These are phyloP conservation scores for Claviceps arundinis DNA, from an alignment of 2,329 filamentous ascomycete genomes.

Conservation along the genomic window DNA sequence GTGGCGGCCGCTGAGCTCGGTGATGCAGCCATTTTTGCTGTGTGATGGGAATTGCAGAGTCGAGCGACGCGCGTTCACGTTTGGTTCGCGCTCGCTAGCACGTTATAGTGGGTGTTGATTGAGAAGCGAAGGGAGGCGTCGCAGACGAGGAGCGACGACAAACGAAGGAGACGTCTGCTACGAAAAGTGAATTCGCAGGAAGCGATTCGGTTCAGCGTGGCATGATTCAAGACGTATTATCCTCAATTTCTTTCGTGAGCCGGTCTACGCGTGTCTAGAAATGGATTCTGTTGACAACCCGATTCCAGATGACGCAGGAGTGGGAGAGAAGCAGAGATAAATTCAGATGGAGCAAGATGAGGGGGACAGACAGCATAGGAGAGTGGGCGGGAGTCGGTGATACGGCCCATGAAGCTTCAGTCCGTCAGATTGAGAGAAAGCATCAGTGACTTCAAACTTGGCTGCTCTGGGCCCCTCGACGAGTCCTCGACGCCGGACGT, in stretches of 20 bases:
- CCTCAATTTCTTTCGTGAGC: not conserved
- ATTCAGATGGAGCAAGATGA: too few species aligned
- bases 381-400: not conserved
- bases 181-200: not conserved
- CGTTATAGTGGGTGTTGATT: constrained; percentile 1
- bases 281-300: not conserved
- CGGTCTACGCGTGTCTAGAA: not conserved
- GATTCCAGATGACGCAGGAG: too few species aligned
- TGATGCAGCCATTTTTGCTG: constrained; percentile 24
- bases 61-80: not conserved
- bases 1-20: constrained; percentile 26
- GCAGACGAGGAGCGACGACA: not conserved
- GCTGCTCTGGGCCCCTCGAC: too few species aligned
- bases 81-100: not conserved
- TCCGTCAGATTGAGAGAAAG: too few species aligned
- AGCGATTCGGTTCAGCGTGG: constrained; percentile 8
- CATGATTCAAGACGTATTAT: constrained; percentile 5
- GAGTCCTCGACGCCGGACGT: too few species aligned
- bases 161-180: not conserved
- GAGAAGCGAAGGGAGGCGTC: constrained; percentile 2
- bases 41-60: too few species aligned
- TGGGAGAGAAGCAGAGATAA: not conserved
- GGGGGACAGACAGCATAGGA: not conserved
- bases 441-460: too few species aligned
- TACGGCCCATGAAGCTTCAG: not conserved